Base-by-base conservation (phyloP, 1,139 yeast species). In the Cylindricascospora bacillispora region DNA sequence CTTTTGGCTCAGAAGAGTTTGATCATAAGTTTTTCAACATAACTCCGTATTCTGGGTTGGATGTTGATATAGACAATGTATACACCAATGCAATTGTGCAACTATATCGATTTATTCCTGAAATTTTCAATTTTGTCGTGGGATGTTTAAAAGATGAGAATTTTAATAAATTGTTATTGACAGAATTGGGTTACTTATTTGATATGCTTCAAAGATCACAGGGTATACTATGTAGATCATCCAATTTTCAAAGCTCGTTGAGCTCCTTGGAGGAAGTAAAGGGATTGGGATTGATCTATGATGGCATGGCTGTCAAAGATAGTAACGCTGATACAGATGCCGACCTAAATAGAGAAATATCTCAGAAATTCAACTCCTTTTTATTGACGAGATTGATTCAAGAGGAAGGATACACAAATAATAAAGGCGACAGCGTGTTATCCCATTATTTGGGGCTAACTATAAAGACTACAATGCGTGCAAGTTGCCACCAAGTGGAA, bases 1-100 rank as follows among this genome's bases (percentile, higher is more conserved):
- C 72, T 45, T 89, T 85, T 55, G 98, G 98, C 13, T 86, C 92
- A 17, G 85, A 79, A 43, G 95, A 85, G 54, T 89, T 89, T 57
- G 95, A 92, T 57, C 89, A 89, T 49, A 75, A 70, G 33, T 78
- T 74, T 44, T 89, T 80, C 59, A 85, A 86, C 49, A 62, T 65
- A 28, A 81, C 97, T 0, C 47, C 53, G 1, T 79, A 63, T 43
- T 71, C 95, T n/a, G 97, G 98, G 0, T 61, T 92, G 19, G 97
- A 89, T 52, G 78, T 85, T 13, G 92, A 83, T 47, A 67, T 79
- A 10, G 85, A 80, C 31, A 82, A 81, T 45, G 70, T 93, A 0
- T 83, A 82, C 49, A 66, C 80, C 32, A 92, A 92, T 49, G 65
- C 94, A 0, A 56, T 86, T 20, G 46, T 92, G 7, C 97, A 89